Conservation (phyloP, 371 early-diverging fungal species). For the Rhizomucor pusillus region DNA sequence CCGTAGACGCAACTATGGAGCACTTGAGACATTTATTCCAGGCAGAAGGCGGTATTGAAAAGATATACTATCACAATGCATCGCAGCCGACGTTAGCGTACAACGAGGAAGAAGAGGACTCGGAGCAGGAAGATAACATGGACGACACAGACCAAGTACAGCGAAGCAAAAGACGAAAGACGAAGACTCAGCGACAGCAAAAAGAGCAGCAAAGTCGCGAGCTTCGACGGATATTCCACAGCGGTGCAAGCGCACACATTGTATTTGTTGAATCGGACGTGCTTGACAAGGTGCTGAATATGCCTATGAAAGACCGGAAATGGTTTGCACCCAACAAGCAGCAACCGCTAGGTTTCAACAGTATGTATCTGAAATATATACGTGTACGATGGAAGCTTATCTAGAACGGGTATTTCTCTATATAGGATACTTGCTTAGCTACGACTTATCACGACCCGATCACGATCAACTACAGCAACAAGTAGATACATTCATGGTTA, state of each 20-base stretch:
- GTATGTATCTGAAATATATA: slow-evolving; percentile 36
- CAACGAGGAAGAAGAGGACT: slow-evolving; percentile 26
- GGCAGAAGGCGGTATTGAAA: slow-evolving; percentile 12
- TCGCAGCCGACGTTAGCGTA: slow-evolving; percentile 25
- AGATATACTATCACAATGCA: slow-evolving; percentile 13
- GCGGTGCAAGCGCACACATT: slow-evolving; percentile 75
- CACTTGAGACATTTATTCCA: slow-evolving; percentile 76
- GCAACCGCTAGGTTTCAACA: slow-evolving; percentile 51
- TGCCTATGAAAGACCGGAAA: slow-evolving; percentile 58
- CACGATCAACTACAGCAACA: slow-evolving; percentile 52
- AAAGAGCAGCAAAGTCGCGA: slow-evolving; percentile 17
- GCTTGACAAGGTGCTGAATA: slow-evolving; percentile 57
- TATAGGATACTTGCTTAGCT: slow-evolving; percentile 36
- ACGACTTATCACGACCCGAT: slow-evolving; percentile 59
- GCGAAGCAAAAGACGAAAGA: slow-evolving; percentile 24
- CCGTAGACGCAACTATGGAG: slow-evolving; percentile 72
- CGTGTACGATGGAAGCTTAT: not conserved
- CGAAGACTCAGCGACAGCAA: slow-evolving; percentile 26
- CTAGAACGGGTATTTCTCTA: too few relatives aligned
- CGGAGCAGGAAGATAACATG: slow-evolving; percentile 22
- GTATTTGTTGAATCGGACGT: slow-evolving; percentile 70
- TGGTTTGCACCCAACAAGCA: slow-evolving; percentile 57
- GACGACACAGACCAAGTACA: slow-evolving; percentile 17
- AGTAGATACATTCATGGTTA: slow-evolving; percentile 73
- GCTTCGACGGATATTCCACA: slow-evolving; percentile 36